Base-by-base conservation (phyloP, 129 eudicot genomes). In the Tanacetum coccineum region DNA sequence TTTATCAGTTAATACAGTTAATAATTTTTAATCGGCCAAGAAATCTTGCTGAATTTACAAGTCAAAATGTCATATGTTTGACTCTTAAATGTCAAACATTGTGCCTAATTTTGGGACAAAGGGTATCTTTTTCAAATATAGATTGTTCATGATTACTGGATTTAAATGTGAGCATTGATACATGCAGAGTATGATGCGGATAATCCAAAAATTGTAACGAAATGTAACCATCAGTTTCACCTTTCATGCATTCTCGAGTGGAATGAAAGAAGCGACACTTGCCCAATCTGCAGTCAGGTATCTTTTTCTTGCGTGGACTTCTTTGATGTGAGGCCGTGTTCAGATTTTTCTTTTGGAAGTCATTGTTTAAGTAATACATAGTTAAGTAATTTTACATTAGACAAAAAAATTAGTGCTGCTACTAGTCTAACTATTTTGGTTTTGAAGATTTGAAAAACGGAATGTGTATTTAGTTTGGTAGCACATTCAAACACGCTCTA, bases 161-260 rank as follows among this genome's bases (percentile, higher is more conserved):
- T 52, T 63, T 63, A 22, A 62, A 40, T 53, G 36, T 3, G 3
- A 32, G 3, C 22, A 20, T 75, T 40, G 62, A 40, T 77, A 49
- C 79, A 70, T 75, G 74, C 95, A 90, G 97, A 83, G 22, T 90
- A 86, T 74, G 81, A 82, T 70, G 73, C 63, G 3, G 88, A 86
- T 21, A 89, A 89, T 65, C 96, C 89, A 32, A 85, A 70, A 65
- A 86, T 89, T 13, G 61, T 74, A 51, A 81, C 96, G 9, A 83
- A 76, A 72, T 89, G 96, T 81, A 78, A 79, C 45, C 96, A 89
- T 80, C 82, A 81, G 54, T 89, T 89, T 81, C 96, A 89, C 74
- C 85, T 89, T 67, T 83, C 93, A 17, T 89, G 96, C 85, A 86
- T 89, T 54, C 88, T 83, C 9, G 95, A 89, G 76, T 89, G 96